Conservation (phyloP, 495 filamentous ascomycete species). For the Lophium mytilinum region DNA sequence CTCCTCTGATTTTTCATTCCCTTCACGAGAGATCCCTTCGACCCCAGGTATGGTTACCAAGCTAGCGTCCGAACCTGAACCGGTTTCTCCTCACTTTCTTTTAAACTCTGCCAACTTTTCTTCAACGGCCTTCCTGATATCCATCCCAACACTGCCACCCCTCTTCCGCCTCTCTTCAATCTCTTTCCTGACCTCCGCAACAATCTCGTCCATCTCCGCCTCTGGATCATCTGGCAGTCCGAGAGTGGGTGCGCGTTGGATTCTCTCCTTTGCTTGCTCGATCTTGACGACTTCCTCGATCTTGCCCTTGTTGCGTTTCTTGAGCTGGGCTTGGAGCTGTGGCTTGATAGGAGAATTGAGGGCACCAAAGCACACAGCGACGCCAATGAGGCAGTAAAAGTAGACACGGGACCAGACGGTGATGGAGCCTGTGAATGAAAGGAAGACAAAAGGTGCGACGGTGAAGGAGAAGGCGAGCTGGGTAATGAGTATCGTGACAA, state of each 20-base stretch:
- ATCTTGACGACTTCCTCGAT: conserved; percentile 17
- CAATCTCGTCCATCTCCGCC: conserved; percentile 68
- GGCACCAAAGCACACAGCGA: conserved; percentile 55
- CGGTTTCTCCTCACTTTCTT: no score
- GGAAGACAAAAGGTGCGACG: conserved; percentile 73
- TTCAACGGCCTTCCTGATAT: conserved; percentile 21
- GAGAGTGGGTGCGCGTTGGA: conserved; percentile 46
- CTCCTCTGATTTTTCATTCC: no score
- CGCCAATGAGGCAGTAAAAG: conserved; percentile 72
- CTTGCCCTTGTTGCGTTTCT: conserved; percentile 36
- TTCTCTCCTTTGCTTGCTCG: conserved; percentile 6
- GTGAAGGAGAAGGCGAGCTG: conserved; percentile 78
- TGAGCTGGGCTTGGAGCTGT: conserved; percentile 36
- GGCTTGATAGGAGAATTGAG: conserved; percentile 40
- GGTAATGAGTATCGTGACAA: conserved; percentile 69
- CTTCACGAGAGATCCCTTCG: no score
- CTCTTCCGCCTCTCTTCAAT: conserved; percentile 51
- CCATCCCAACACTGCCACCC: conserved; percentile 31
- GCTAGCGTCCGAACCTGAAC: no score
- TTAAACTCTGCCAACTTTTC: conserved; percentile 13
- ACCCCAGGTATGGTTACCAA: no score
- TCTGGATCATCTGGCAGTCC: conserved; percentile 73
- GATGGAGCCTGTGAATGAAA: conserved; percentile 58
- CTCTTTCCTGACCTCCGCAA: conserved; percentile 65
- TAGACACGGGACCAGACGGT: conserved; percentile 77